phyloP scores from a whole-genome alignment of 164 flowering plant genomes.

The Nelumbo lutea region DNA sequence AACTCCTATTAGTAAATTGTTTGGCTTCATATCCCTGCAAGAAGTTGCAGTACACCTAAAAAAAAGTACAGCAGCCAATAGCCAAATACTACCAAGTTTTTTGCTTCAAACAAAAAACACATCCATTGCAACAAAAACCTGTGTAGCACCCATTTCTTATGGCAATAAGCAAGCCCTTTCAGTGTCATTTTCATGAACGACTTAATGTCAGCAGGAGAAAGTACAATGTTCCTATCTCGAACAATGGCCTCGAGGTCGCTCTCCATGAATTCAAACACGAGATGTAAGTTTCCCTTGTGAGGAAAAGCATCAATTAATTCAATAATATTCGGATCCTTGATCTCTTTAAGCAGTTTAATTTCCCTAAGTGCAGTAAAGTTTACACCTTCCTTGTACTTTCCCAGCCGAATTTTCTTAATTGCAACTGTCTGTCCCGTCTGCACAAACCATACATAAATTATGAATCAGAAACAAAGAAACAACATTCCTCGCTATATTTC shows the following conservation, averaged over 20 bases:
- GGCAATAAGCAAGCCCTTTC: conserved; percentile 89
- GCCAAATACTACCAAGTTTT: neutral
- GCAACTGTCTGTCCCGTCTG: conserved; percentile 89
- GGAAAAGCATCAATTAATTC: conserved; percentile 94
- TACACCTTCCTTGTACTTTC: conserved; percentile 93
- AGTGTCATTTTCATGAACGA: conserved; percentile 92
- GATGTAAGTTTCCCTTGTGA: conserved; percentile 90
- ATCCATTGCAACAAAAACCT: conserved; percentile 36
- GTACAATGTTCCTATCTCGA: conserved; percentile 83
- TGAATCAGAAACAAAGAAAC: neutral
- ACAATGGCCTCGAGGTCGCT: conserved; percentile 96
- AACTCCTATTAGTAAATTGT: conserved; percentile 80
- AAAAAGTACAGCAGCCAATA: conserved; percentile 6
- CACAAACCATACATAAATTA: conserved; percentile 15
- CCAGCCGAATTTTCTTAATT: conserved; percentile 89
- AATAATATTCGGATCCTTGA: conserved; percentile 83
- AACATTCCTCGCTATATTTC: neutral
- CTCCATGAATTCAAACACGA: conserved; percentile 98
- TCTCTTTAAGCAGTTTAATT: conserved; percentile 90
- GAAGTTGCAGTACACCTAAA: conserved; percentile 7
- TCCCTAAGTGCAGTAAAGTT: conserved; percentile 94
- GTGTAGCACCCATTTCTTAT: conserved; percentile 94
- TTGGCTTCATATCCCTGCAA: conserved; percentile 98
- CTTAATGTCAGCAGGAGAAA: conserved; percentile 88
- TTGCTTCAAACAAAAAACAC: neutral